Evolutionary conservation across 805 yeast genomes (phyloP).

Genomic region (Maudiozyma bulderi): DNA sequence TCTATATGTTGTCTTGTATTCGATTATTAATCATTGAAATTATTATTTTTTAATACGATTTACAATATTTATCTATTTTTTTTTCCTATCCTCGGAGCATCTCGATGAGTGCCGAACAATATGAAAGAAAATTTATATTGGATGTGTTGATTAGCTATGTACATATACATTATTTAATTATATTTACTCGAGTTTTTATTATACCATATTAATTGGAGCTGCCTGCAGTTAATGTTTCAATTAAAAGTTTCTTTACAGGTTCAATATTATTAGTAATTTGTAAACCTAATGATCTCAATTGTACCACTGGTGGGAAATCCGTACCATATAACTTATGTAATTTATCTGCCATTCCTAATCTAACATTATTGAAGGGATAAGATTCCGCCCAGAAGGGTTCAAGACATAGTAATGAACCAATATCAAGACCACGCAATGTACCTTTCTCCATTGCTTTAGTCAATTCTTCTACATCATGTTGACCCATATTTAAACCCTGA

Average conservation of each 20-base stretch:
- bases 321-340: constrained; percentile 79
- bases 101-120: no score
- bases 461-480: constrained; percentile 73
- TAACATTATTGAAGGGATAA: constrained; percentile 66
- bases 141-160: no score
- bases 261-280: constrained; percentile 54
- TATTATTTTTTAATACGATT: no score
- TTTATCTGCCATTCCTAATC: constrained; percentile 86
- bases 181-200: no score
- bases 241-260: constrained; percentile 60
- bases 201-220: neutral
- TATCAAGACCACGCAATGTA: constrained; percentile 69
- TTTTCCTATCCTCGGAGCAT: no score
- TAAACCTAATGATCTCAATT: constrained; percentile 67
- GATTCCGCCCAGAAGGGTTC: constrained; percentile 84
- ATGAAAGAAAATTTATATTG: no score
- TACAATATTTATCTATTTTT: no score
- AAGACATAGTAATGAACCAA: constrained; percentile 69
- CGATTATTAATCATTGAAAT: no score
- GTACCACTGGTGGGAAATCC: constrained; percentile 63
- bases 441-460: constrained; percentile 64
- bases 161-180: no score
- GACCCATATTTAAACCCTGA: constrained; percentile 97
- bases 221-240: constrained; percentile 40
- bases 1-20: no score